These are phyloP conservation scores for Desmodesmus armatus DNA, from an alignment of 139 green algal genomes.

Conservation along the genomic window DNA sequence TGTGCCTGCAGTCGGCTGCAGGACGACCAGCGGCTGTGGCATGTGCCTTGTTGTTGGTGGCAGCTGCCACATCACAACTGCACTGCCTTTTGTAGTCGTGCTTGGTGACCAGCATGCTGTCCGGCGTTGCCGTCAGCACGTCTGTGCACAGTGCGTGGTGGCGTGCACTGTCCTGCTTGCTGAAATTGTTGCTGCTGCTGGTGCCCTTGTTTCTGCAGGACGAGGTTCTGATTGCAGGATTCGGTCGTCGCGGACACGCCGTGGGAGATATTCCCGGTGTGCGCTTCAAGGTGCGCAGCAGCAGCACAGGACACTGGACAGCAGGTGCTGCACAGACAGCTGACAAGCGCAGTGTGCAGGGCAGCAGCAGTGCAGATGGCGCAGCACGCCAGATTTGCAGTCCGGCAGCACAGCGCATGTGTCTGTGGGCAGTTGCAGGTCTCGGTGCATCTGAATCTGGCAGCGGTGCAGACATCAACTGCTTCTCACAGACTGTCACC, in stretches of 20 bases:
- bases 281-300: conserved; percentile 96
- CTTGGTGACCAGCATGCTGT: no score
- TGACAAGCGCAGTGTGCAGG: neutral
- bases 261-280: conserved; percentile 99
- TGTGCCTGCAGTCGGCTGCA: no score
- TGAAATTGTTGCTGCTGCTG: neutral
- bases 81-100: no score
- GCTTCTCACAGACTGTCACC: neutral
- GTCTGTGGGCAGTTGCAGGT: neutral
- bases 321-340: neutral
- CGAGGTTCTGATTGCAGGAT: conserved; percentile 98
- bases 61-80: no score
- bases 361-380: neutral
- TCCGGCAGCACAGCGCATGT: neutral
- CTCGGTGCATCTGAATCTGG: neutral
- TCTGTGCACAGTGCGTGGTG: no score
- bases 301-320: neutral
- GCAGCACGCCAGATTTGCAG: neutral
- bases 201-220: conserved; percentile 69
- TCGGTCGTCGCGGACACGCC: conserved; percentile 97
- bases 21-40: no score
- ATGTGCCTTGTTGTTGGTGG: no score
- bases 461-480: neutral
- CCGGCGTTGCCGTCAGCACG: neutral
- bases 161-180: no score